These are phyloP conservation scores for Saposhnikovia divaricata DNA, from an alignment of 129 eudicot genomes.

Conservation along the genomic window DNA sequence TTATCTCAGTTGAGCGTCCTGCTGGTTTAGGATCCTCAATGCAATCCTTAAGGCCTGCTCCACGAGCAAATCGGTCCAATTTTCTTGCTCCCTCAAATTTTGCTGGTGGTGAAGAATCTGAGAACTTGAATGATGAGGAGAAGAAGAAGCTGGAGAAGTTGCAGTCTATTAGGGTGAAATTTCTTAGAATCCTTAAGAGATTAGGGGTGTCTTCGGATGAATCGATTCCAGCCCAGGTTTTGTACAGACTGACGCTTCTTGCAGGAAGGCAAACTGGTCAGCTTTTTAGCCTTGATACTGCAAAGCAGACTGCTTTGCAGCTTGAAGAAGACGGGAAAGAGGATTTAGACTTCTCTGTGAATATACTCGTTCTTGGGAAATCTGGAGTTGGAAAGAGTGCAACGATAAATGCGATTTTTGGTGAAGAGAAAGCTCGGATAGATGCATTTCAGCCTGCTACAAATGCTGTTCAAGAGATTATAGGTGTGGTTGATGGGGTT, in stretches of 20 bases:
- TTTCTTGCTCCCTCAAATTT: constrained; percentile 31
- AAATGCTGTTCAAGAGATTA: constrained; percentile 44
- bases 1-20: constrained; percentile 86
- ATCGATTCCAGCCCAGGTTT: constrained; percentile 76
- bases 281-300: constrained; percentile 58
- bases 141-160: constrained; percentile 73
- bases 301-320: constrained; percentile 56
- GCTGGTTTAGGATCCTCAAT: constrained; percentile 84
- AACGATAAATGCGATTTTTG: constrained; percentile 77
- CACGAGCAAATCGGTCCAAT: constrained; percentile 43
- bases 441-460: constrained; percentile 81
- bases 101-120: constrained; percentile 39
- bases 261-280: constrained; percentile 74
- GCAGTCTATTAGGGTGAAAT: constrained; percentile 71
- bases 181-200: constrained; percentile 69
- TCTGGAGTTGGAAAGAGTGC: constrained; percentile 99
- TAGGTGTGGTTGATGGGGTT: constrained; percentile 69
- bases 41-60: constrained; percentile 54
- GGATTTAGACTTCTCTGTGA: constrained; percentile 60
- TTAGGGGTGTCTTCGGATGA: constrained; percentile 77
- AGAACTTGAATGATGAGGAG: constrained; percentile 72
- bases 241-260: constrained; percentile 66
- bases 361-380: constrained; percentile 78
- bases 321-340: constrained; percentile 59
- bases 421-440: constrained; percentile 67